These are phyloP conservation scores for Raddia distichophylla DNA, from an alignment of 176 grass and related monocot species.

Conservation along the genomic window DNA sequence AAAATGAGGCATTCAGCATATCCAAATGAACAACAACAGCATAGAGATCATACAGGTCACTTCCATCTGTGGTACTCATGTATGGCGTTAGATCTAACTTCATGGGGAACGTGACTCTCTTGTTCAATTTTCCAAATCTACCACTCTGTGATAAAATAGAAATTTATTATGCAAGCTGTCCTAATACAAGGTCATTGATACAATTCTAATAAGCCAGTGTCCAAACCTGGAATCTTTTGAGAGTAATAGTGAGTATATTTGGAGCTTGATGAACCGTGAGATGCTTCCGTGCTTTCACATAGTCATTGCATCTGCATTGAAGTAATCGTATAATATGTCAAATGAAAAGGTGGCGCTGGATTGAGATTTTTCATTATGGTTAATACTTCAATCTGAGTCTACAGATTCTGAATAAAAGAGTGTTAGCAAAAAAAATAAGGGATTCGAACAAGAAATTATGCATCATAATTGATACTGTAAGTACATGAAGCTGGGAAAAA, in stretches of 20 bases:
- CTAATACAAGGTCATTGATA: constrained; percentile 23
- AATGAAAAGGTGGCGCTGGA: background rate
- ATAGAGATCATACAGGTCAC: constrained; percentile 88
- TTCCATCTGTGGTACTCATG: constrained; percentile 77
- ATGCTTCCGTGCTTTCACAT: constrained; percentile 92
- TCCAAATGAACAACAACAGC: constrained; percentile 97
- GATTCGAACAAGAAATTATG: constrained; percentile 29
- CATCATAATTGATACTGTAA: background rate
- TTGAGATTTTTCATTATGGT: constrained; percentile 15
- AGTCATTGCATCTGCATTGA: constrained; percentile 82
- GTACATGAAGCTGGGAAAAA: constrained; percentile 8
- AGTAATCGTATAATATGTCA: constrained; percentile 5
- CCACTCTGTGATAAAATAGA: constrained; percentile 64
- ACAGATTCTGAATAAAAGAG: constrained; percentile 10
- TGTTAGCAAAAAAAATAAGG: background rate
- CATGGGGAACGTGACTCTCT: constrained; percentile 83
- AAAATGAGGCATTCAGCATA: constrained; percentile 98
- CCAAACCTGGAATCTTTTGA: constrained; percentile 98
- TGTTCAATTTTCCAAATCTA: constrained; percentile 98
- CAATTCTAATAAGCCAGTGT: constrained; percentile 38
- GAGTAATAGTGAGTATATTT: constrained; percentile 95
- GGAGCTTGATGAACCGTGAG: constrained; percentile 98
- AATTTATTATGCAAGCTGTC: constrained; percentile 27
- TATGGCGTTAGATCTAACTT: constrained; percentile 82
- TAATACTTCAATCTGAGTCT: background rate